Evolutionary conservation across 1,284 basidiomycete species (phyloP).

Genomic region (Tylopilus orsonianus): DNA sequence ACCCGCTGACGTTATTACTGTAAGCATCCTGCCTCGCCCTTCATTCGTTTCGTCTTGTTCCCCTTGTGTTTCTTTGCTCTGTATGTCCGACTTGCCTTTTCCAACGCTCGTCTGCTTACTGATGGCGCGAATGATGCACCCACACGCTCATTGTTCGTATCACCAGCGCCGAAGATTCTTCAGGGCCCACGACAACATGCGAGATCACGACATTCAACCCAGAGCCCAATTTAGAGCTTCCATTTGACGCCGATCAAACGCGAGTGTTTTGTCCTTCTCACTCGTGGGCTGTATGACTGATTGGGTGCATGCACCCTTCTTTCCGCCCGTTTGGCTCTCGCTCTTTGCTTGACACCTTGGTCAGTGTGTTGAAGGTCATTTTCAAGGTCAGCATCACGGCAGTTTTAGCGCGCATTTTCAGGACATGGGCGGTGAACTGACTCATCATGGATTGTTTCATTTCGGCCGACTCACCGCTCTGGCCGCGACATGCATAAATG

Average conservation of each 20-base stretch:
- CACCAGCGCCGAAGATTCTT: slow-evolving; percentile 76
- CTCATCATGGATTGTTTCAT: not conserved
- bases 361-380: slow-evolving; percentile 78
- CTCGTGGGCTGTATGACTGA: slow-evolving; percentile 8
- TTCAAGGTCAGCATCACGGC: slow-evolving; percentile 61
- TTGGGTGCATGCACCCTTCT: not conserved
- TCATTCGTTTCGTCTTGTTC: not conserved
- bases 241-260: slow-evolving; percentile 72
- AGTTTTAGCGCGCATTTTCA: not conserved
- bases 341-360: slow-evolving; percentile 1
- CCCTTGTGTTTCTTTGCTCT: not conserved
- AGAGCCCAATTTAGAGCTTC: slow-evolving; percentile 77
- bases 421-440: not conserved
- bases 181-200: slow-evolving; percentile 86
- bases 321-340: not conserved
- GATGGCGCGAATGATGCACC: slow-evolving; percentile 3
- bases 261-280: slow-evolving; percentile 37
- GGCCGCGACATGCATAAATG: not conserved
- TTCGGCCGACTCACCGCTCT: not conserved
- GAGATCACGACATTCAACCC: slow-evolving; percentile 86
- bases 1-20: slow-evolving; percentile 81
- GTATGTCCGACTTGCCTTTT: not conserved
- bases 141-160: not conserved
- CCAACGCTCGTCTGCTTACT: slow-evolving; percentile 1
- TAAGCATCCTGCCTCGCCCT: slow-evolving; percentile 42